phyloP scores from a whole-genome alignment of 352 stramenopile species.

The Globisporangium iwayamae region DNA sequence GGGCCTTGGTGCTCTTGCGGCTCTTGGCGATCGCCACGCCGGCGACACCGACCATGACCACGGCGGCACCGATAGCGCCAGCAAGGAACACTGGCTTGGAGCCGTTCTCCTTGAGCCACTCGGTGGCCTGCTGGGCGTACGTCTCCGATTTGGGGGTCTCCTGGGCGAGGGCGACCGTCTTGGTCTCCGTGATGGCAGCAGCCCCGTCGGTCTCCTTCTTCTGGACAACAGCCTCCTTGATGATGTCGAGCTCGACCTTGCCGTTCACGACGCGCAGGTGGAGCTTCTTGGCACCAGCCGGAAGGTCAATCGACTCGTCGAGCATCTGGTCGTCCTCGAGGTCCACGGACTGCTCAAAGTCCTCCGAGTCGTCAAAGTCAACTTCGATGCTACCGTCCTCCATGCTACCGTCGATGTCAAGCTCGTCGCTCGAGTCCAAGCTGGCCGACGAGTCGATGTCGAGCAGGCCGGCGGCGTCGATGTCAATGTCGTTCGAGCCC shows the following conservation, averaged over 20 bases:
- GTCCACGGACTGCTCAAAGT: conserved; percentile 49
- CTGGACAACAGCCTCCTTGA: conserved; percentile 25
- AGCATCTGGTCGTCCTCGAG: conserved; percentile 32
- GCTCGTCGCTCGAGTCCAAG: conserved; percentile 23
- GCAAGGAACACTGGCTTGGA: conserved; percentile 35
- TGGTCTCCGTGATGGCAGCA: conserved; percentile 12
- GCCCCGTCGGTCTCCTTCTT: conserved; percentile 13
- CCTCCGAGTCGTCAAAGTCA: conserved; percentile 42
- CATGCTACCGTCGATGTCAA: conserved; percentile 35
- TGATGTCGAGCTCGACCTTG: conserved; percentile 51
- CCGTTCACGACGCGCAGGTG: conserved; percentile 44
- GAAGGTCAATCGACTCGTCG: conserved; percentile 49
- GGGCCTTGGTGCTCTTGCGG: conserved; percentile 33
- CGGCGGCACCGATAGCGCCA: conserved; percentile 39
- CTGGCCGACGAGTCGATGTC: conserved; percentile 27
- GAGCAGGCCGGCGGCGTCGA: conserved; percentile 19
- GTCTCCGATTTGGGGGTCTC: conserved; percentile 27
- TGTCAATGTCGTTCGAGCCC: conserved; percentile 22
- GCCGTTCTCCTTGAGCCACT: conserved; percentile 38
- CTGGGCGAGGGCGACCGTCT: conserved; percentile 14
- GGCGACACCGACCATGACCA: conserved; percentile 39
- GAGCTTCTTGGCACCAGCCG: conserved; percentile 37
- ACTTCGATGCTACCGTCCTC: conserved; percentile 32
- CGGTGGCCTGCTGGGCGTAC: conserved; percentile 32
- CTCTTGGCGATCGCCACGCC: conserved; percentile 42